Evolutionary conservation across 352 stramenopile species (phyloP), one percentile per base, ranked within the genome.

Genomic region (Phytophthora rubi): DNA sequence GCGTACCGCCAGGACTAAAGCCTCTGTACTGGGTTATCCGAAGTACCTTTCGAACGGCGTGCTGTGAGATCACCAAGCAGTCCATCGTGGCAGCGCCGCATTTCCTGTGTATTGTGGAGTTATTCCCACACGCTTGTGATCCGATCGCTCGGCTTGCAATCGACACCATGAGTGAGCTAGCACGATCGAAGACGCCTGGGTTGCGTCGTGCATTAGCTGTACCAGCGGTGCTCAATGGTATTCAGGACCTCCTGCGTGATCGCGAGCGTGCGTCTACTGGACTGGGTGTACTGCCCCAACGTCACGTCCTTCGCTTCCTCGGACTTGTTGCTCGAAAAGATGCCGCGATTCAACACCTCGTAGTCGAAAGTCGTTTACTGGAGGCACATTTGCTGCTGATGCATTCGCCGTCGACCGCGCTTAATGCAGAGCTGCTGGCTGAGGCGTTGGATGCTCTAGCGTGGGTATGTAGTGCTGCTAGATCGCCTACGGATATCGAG

Each of bases 281-380:
- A 8, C 30, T 54, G 7, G 52, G 49, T 15, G 44, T 73, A 13
- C 28, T 70, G 7, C 71, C 78, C 9, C 75, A 79, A 49, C 47
- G 88, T 15, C 73, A 83, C 26, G 81, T 75, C 30, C 70, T 92
- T 15, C 62, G 64, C 0, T 79, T 91, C n/a, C 70, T 89, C 0
- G 74, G 69, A 0, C 54, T 80, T 1, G 33, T 90, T 1, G 68
- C 68, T 26, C 80, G 80, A 52, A 88, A 88, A 56, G 82, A 91
- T 42, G 52, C 70, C 4, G 45, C 52, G 32, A 70, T 85, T 2
- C 85, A 93, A 63, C 62, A 77, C 2, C 56, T 91, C 6, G 71
- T 90, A 1, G 56, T 83, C 15, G 83, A 93, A 51, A 86, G 76
- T 53, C 72, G 76, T 28, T 59, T 93, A 44, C 60, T 91, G 9